Base-by-base conservation (phyloP, 2,329 filamentous ascomycete genomes). In the Ceratocystis albifundus region DNA sequence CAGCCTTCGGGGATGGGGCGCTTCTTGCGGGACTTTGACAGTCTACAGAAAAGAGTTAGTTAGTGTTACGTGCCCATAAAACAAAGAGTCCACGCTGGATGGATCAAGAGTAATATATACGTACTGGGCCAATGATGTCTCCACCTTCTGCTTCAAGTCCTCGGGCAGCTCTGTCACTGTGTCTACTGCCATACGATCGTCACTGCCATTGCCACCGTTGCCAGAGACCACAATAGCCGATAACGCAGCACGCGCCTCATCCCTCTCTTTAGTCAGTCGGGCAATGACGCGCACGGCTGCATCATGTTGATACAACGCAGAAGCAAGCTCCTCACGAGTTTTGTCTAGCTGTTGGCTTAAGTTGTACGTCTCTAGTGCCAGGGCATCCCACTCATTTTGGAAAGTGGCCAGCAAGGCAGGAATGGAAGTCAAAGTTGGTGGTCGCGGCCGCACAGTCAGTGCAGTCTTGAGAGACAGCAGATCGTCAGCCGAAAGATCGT, bases 361-460 rank as follows among this genome's bases (percentile, higher is more conserved):
- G 71, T 90, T 94, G 75, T 91, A 96, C 63, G 90, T 89, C 78
- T 99, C 94, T 45, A 97, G 80, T 12, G 93, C 90, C 57, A 96
- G 79, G 7, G 92, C 88, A 75, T 99, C 94, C 94, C 94, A 99
- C 80, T 99, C 94, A 75, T 96, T 96, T 76, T 99, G 94, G 76
- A 99, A 97, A 48, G 92, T 88, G 62, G 90, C 88, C 66, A 99
- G 88, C 66, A 99, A 84, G 20, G 94, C 91, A 25, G 94, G 94
- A 73, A 99, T 96, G 46, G 94, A 99, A 65, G 94, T 97, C 72
- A 97, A 85, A 44, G 90, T 92, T 41, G 94, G 93, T 67, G 94
- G 92, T 73, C 94, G 85, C 63, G 94, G 93, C 71, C 89, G 88
- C 69, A 96, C 90, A 71, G 90, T 83, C 77, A 88, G 87, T 71